These are phyloP conservation scores for Phytopythium helicoides DNA, from an alignment of 352 stramenopile species.

Conservation along the genomic window DNA sequence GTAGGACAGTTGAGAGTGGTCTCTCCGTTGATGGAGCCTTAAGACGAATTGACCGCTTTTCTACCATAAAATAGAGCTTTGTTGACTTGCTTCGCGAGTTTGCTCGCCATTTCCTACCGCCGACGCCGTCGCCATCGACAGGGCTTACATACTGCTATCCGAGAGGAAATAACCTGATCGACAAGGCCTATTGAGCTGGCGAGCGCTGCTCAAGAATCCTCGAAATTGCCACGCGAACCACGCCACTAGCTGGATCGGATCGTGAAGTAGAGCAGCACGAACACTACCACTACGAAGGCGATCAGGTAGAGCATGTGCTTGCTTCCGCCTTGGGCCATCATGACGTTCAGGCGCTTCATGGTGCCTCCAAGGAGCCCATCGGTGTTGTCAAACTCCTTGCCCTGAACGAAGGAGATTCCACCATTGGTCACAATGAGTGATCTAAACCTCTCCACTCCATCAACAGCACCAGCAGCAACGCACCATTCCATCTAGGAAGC, in stretches of 20 bases:
- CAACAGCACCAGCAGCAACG: conserved; percentile 5
- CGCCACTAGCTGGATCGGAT: conserved; percentile 73
- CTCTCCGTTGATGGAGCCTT: background rate
- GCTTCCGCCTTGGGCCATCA: conserved; percentile 87
- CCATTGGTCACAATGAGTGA: background rate
- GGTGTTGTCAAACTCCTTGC: conserved; percentile 86
- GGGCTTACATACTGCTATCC: too few relatives aligned
- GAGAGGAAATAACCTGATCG: too few relatives aligned
- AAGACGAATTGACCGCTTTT: too few relatives aligned
- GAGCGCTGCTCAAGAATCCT: too few relatives aligned
- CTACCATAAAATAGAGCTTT: too few relatives aligned
- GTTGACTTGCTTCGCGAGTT: too few relatives aligned
- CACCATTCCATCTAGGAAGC: conserved; percentile 82
- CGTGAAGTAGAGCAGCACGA: conserved; percentile 81
- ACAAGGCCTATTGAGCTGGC: too few relatives aligned
- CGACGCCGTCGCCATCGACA: too few relatives aligned
- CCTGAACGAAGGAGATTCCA: conserved; percentile 22
- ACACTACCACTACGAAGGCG: conserved; percentile 81
- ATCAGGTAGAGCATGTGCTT: conserved; percentile 90
- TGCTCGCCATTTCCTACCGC: conserved; percentile 4
- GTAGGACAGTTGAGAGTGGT: too few relatives aligned
- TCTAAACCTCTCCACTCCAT: background rate
- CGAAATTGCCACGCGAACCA: too few relatives aligned
- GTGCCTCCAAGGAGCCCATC: conserved; percentile 77
- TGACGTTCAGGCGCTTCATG: conserved; percentile 82